phyloP scores from a whole-genome alignment of 1,284 basidiomycete genomes.

The Melampsora americana region DNA sequence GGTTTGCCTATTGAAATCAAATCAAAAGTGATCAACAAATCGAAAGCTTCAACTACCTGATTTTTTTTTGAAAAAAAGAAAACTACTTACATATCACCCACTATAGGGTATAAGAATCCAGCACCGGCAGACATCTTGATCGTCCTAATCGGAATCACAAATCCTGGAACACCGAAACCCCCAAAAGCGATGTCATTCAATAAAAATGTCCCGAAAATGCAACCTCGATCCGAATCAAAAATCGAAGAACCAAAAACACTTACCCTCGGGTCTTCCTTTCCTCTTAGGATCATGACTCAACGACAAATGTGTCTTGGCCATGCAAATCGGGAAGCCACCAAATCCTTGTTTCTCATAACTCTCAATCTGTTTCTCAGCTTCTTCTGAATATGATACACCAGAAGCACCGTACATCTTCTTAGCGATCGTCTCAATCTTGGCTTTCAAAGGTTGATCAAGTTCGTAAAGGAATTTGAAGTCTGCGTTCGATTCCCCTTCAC shows the following conservation, averaged over 20 bases:
- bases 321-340: conserved; percentile 70
- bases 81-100: conserved; percentile 56
- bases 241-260: not conserved
- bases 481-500: conserved; percentile 68
- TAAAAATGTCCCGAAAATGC: not conserved
- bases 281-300: conserved; percentile 90
- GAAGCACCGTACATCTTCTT: conserved; percentile 88
- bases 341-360: conserved; percentile 90
- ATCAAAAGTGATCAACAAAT: not conserved
- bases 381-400: conserved; percentile 67
- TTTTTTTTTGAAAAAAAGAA: not conserved
- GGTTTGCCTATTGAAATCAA: conserved; percentile 73
- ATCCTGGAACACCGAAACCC: conserved; percentile 53
- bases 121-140: conserved; percentile 88
- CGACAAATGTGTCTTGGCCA: conserved; percentile 98
- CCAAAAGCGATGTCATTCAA: conserved; percentile 50
- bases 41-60: not conserved
- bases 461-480: conserved; percentile 80
- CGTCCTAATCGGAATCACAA: conserved; percentile 86
- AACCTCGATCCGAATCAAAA: too few relatives aligned
- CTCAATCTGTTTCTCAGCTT: conserved; percentile 80
- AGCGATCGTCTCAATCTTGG: conserved; percentile 81
- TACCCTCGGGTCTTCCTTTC: conserved; percentile 76
- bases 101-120: conserved; percentile 90
- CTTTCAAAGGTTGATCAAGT: conserved; percentile 73